These are phyloP conservation scores for Sarocladium oryzae DNA, from an alignment of 2,329 filamentous ascomycete species.

Conservation along the genomic window DNA sequence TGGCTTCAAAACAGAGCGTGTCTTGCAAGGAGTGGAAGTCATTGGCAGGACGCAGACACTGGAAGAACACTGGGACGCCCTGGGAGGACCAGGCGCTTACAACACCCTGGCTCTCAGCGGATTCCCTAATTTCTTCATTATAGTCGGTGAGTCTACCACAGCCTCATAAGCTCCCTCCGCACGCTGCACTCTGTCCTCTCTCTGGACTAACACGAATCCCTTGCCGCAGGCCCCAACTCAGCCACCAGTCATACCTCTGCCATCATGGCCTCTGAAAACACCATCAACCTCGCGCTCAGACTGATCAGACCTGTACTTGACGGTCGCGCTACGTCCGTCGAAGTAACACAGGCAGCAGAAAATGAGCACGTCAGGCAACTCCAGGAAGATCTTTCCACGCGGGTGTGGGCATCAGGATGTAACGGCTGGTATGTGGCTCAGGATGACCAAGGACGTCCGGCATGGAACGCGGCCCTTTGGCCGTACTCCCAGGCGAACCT, in stretches of 20 bases:
- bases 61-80: conserved; percentile 48
- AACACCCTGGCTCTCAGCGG: conserved; percentile 49
- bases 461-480: conserved; percentile 29
- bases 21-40: conserved; percentile 47
- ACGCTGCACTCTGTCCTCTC: too few relatives aligned
- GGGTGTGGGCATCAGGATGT: conserved; percentile 29
- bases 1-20: conserved; percentile 51
- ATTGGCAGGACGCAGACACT: conserved; percentile 43
- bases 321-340: conserved; percentile 22
- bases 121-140: conserved; percentile 60
- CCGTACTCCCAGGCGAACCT: conserved; percentile 28
- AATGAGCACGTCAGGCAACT: conserved; percentile 23
- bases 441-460: conserved; percentile 15
- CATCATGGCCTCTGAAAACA: conserved; percentile 55
- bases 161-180: too few relatives aligned
- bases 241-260: conserved; percentile 55
- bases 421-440: conserved; percentile 30
- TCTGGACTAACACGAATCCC: too few relatives aligned
- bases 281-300: conserved; percentile 51
- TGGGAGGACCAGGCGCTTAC: conserved; percentile 57
- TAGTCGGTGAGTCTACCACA: conserved; percentile 41
- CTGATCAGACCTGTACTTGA: conserved; percentile 45
- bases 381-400: conserved; percentile 26
- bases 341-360: conserved; percentile 30
- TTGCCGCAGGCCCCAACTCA: conserved; percentile 46